These are phyloP conservation scores for Gomphus sp. DNA, from an alignment of 1,284 basidiomycete species.

Conservation along the genomic window DNA sequence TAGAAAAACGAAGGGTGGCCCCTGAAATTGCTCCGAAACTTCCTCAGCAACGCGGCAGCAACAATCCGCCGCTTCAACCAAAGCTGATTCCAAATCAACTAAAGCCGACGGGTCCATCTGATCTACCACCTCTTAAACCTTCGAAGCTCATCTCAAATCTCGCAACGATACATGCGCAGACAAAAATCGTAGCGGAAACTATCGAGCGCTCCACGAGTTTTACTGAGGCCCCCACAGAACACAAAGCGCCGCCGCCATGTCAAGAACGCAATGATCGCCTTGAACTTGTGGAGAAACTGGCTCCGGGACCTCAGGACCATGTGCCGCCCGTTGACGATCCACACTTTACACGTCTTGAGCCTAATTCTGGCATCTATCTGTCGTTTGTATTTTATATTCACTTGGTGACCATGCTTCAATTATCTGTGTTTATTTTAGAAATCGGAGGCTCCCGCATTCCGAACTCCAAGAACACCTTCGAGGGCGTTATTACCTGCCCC, in stretches of 20 bases:
- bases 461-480: constrained; percentile 76
- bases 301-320: constrained; percentile 68
- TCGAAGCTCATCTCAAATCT: constrained; percentile 12
- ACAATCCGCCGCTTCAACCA: neutral
- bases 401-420: constrained; percentile 4
- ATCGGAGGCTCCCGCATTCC: constrained; percentile 64
- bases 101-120: neutral
- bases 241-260: constrained; percentile 6
- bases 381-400: constrained; percentile 41
- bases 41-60: neutral
- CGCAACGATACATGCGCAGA: constrained; percentile 1
- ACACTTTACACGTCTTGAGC: constrained; percentile 68
- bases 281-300: constrained; percentile 64
- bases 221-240: constrained; percentile 7
- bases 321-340: constrained; percentile 59
- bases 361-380: constrained; percentile 82
- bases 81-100: neutral
- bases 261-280: constrained; percentile 55
- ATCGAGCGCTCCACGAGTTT: constrained; percentile 13
- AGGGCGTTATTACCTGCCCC: constrained; percentile 80
- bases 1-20: constrained; percentile 13
- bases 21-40: neutral
- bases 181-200: constrained; percentile 7
- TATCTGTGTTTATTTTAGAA: constrained; percentile 33
- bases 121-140: neutral